Evolutionary conservation across 1,284 basidiomycete species (phyloP).

Genomic region (Spongispora temasekensis): DNA sequence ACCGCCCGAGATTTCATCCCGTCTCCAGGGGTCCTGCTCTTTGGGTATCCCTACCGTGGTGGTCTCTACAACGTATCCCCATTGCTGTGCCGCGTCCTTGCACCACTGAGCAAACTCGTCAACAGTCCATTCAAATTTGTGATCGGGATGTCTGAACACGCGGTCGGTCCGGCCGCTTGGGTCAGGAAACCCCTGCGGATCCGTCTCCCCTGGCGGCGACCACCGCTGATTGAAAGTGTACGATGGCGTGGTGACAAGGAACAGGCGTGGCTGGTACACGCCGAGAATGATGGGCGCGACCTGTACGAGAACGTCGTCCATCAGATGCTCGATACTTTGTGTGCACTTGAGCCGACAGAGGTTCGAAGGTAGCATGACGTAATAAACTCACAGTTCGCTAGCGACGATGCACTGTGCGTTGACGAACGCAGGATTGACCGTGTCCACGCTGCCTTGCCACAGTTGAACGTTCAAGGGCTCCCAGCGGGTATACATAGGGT

Average conservation of each 20-base stretch:
- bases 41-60: slow-evolving; percentile 56
- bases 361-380: not conserved
- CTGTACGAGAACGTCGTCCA: slow-evolving; percentile 64
- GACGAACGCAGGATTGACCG: slow-evolving; percentile 73
- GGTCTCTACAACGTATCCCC: slow-evolving; percentile 71
- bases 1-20: slow-evolving; percentile 61
- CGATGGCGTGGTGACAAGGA: slow-evolving; percentile 89
- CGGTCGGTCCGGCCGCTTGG: slow-evolving; percentile 75
- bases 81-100: slow-evolving; percentile 56
- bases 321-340: slow-evolving; percentile 84
- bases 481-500: slow-evolving; percentile 57
- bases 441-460: slow-evolving; percentile 83
- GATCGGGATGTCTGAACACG: slow-evolving; percentile 79
- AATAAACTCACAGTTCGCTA: slow-evolving; percentile 73
- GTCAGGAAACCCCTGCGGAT: slow-evolving; percentile 67
- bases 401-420: slow-evolving; percentile 83
- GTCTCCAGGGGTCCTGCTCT: slow-evolving; percentile 67
- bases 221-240: slow-evolving; percentile 90
- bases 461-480: slow-evolving; percentile 71
- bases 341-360: slow-evolving; percentile 7
- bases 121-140: slow-evolving; percentile 92
- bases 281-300: slow-evolving; percentile 85
- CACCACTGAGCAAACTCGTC: slow-evolving; percentile 83
- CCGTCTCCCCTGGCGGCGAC: slow-evolving; percentile 53
- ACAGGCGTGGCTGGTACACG: slow-evolving; percentile 75